phyloP scores from a whole-genome alignment of 2,329 filamentous ascomycete genomes.

The Cryphonectria radicalis region DNA sequence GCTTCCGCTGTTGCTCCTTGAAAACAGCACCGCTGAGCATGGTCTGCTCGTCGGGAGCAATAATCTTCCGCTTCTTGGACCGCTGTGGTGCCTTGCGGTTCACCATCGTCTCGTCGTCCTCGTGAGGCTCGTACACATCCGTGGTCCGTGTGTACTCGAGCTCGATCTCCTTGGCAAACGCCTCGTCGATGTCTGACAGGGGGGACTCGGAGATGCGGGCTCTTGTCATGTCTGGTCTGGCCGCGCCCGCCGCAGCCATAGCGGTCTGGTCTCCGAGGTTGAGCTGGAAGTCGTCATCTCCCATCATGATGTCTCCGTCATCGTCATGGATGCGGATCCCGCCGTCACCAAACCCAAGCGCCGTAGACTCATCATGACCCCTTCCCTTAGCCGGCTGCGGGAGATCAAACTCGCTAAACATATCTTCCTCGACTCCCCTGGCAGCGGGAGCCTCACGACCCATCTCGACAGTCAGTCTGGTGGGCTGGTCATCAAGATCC shows the following conservation, averaged over 20 bases:
- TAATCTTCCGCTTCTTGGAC: conserved; percentile 75
- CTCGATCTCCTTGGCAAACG: conserved; percentile 63
- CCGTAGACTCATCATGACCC: conserved; percentile 60
- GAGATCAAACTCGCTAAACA: conserved; percentile 67
- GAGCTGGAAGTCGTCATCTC: conserved; percentile 67
- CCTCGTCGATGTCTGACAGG: conserved; percentile 71
- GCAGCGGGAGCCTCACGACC: conserved; percentile 82
- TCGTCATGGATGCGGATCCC: conserved; percentile 64
- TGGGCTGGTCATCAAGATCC: conserved; percentile 68
- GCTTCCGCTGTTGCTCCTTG: conserved; percentile 83
- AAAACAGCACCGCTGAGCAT: conserved; percentile 78
- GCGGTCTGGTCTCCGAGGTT: conserved; percentile 64
- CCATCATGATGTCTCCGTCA: conserved; percentile 68
- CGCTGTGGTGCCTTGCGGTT: conserved; percentile 73
- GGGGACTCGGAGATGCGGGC: conserved; percentile 71
- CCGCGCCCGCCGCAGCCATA: conserved; percentile 54
- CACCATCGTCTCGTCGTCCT: conserved; percentile 60
- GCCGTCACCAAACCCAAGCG: conserved; percentile 57
- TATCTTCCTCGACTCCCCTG: conserved; percentile 69
- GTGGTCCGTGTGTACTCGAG: conserved; percentile 59
- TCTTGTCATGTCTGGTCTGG: conserved; percentile 54
- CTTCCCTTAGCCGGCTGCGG: conserved; percentile 60
- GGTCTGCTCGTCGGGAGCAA: conserved; percentile 81
- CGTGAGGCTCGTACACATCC: conserved; percentile 65
- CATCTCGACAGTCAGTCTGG: conserved; percentile 74